These are phyloP conservation scores for Alternaria novae-zelandiae DNA, from an alignment of 2,329 filamentous ascomycete species.

Conservation along the genomic window DNA sequence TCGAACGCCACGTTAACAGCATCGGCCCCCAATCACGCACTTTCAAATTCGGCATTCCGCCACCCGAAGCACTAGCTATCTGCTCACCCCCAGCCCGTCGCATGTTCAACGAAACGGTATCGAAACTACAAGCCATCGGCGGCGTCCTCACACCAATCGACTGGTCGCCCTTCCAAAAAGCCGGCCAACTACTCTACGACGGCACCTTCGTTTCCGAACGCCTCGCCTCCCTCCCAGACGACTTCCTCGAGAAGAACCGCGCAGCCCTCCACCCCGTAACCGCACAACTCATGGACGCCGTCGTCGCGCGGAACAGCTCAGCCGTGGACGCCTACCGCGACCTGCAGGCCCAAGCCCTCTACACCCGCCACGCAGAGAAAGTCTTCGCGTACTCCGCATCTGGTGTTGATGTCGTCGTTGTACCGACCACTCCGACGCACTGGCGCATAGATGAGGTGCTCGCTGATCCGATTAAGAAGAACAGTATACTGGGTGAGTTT, in stretches of 20 bases:
- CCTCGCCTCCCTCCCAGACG: conserved; percentile 49
- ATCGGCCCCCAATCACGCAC: conserved; percentile 43
- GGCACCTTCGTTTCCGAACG: conserved; percentile 65
- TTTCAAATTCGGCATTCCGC: conserved; percentile 60
- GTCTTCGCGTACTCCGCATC: conserved; percentile 35
- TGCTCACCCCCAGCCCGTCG: conserved; percentile 52
- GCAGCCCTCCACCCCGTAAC: conserved; percentile 59
- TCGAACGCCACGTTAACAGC: conserved; percentile 44
- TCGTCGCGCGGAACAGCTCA: conserved; percentile 33
- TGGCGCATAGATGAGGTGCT: conserved; percentile 62
- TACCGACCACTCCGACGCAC: conserved; percentile 59
- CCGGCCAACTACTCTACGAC: conserved; percentile 62
- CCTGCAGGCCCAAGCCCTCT: conserved; percentile 39
- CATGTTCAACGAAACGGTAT: conserved; percentile 40
- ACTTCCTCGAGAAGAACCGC: conserved; percentile 40
- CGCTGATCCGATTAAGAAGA: conserved; percentile 60
- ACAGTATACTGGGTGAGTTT: conserved; percentile 57
- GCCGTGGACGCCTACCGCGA: conserved; percentile 44
- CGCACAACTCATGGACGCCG: conserved; percentile 48
- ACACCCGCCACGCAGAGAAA: conserved; percentile 40
- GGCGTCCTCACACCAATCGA: conserved; percentile 39
- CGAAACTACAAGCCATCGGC: conserved; percentile 35
- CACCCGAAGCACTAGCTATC: conserved; percentile 50
- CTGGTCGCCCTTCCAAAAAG: conserved; percentile 56
- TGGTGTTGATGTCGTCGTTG: conserved; percentile 50